Conservation (phyloP, 192 early-diverging fungal genomes). For the Backusella australiensis region DNA sequence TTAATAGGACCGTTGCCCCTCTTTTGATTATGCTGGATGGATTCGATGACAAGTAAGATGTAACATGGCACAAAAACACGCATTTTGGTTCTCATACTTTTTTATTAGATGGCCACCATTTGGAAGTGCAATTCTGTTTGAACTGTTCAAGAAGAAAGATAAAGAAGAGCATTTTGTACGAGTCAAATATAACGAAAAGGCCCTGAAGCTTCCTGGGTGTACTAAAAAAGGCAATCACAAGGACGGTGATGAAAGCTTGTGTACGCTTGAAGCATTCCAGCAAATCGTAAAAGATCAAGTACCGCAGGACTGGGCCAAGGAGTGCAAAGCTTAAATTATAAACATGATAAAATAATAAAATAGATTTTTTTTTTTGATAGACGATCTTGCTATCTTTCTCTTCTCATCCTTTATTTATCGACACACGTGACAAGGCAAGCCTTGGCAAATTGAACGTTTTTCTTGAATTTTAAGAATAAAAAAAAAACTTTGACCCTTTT, state of each 20-base stretch:
- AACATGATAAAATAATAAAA: background rate
- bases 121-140: constrained; percentile 38
- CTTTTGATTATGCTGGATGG: constrained; percentile 30
- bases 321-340: constrained; percentile 23
- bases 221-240: constrained; percentile 22
- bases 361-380: no score
- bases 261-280: constrained; percentile 36
- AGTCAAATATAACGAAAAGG: constrained; percentile 34
- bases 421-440: background rate
- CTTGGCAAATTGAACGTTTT: background rate
- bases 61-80: background rate
- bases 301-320: constrained; percentile 36
- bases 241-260: constrained; percentile 29
- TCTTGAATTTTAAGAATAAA: no score
- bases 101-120: constrained; percentile 41
- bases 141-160: constrained; percentile 34
- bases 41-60: constrained; percentile 34
- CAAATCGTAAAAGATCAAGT: constrained; percentile 28
- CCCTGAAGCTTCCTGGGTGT: constrained; percentile 34
- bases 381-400: no score
- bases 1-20: constrained; percentile 29
- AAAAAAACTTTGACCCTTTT: background rate
- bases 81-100: background rate
- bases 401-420: background rate
- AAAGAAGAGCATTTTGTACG: constrained; percentile 33